Evolutionary conservation across 306 rosid genomes (phyloP), one percentile per base, ranked within the genome.

Genomic region (Cucurbita maxima): DNA sequence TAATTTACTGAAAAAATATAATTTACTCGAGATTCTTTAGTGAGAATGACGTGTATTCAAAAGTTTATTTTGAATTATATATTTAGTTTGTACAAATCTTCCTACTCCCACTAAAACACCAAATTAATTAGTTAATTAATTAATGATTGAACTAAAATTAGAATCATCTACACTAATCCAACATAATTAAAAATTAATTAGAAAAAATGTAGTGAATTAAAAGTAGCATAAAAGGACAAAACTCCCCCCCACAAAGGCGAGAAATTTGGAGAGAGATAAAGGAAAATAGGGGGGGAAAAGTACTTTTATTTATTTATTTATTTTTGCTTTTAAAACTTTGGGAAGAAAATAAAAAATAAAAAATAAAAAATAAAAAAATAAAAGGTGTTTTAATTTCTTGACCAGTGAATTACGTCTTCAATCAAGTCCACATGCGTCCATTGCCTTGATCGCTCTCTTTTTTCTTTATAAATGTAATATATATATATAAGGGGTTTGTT

Each of bases 361-460:
- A 7, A 6, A 56, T 22, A 10, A 25, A 30, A 13, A 30, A 12
- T 4, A 6, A 58, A 13, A 58, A 13, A 7, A 6, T 25, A 25
- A 36, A 7, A 16, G 22, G 18, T 15, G 0, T 1, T 16, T 60
- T 15, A n/a, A 64, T 68, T 68, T 14, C 14, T 68, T 68, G 56
- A 68, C 41, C 57, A 68, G 3, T 47, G 55, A 68, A 68, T 47
- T 13, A 68, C 57, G 73, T 22, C 12, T 68, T 68, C 73, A 68
- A 68, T 68, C 57, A 22, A 68, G 73, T 47, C 73, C 73, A 68
- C 18, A 68, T 68, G 14, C 73, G 25, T 68, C 12, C 41, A 22
- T 45, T 25, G 38, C 20, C 40, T 44, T 43, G 9, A 52, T 15
- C 72, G 43, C 51, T 63, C 70, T 61, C 18, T 1, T 43, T 10